phyloP scores from a whole-genome alignment of 768 basidiomycete species.

The Collybiopsis luxurians region DNA sequence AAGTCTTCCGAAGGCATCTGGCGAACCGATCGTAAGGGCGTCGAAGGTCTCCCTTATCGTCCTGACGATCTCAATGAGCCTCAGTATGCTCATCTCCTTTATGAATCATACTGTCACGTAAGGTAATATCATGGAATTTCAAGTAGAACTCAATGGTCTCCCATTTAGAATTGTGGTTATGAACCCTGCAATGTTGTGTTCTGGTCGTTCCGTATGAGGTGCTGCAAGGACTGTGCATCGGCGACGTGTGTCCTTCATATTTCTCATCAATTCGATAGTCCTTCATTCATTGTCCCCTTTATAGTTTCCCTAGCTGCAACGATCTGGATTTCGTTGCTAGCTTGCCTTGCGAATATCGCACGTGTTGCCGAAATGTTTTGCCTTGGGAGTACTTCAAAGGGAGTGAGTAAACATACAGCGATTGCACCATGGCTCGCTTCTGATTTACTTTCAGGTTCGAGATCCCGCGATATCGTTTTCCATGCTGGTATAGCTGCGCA shows the following conservation, averaged over 20 bases:
- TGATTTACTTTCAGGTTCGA: too few relatives aligned
- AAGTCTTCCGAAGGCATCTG: slow-evolving; percentile 45
- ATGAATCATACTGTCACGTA: slow-evolving; percentile 53
- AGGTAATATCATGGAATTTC: slow-evolving; percentile 10
- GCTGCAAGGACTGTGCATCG: slow-evolving; percentile 28
- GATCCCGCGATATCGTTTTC: background rate
- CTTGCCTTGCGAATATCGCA: background rate
- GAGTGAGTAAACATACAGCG: background rate
- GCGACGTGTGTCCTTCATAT: slow-evolving; percentile 21
- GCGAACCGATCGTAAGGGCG: slow-evolving; percentile 40
- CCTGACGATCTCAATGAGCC: slow-evolving; percentile 49
- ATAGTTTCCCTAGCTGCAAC: background rate
- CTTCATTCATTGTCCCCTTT: too few relatives aligned
- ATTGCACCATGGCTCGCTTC: background rate
- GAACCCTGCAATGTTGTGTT: slow-evolving; percentile 25
- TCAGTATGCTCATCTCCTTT: slow-evolving; percentile 48
- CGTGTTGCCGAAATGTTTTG: background rate
- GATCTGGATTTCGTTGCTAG: background rate
- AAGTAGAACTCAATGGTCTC: slow-evolving; percentile 8
- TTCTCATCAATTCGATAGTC: too few relatives aligned
- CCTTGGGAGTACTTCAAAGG: background rate
- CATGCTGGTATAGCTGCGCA: background rate
- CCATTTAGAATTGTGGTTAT: slow-evolving; percentile 27
- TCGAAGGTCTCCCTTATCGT: slow-evolving; percentile 43
- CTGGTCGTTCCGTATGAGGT: slow-evolving; percentile 30